Conservation (phyloP, 2,329 filamentous ascomycete species). For the Penicillium olsonii region DNA sequence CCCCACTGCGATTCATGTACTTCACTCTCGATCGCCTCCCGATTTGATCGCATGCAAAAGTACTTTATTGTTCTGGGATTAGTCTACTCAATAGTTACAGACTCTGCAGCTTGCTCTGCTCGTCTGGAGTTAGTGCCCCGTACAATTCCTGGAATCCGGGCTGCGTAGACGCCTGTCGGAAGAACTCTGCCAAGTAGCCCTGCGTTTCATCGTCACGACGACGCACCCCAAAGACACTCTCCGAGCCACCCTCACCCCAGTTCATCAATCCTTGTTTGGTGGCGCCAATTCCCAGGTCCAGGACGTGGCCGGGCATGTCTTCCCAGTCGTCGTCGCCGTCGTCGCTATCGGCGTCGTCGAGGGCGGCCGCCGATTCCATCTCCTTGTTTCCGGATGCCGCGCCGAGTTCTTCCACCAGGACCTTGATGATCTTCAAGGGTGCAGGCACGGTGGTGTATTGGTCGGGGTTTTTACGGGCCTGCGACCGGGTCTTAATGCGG, state of each 20-base stretch:
- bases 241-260: constrained; percentile 58
- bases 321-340: constrained; percentile 86
- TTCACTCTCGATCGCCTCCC: background rate
- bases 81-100: constrained; percentile 20
- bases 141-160: constrained; percentile 59
- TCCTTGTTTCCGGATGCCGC: constrained; percentile 67
- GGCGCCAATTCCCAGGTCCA: constrained; percentile 72
- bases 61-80: no score
- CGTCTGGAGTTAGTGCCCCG: constrained; percentile 53
- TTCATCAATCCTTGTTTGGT: constrained; percentile 80
- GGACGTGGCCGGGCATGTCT: constrained; percentile 72
- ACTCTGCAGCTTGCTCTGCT: constrained; percentile 46
- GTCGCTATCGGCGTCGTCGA: constrained; percentile 62
- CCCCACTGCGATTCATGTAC: constrained; percentile 2
- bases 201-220: constrained; percentile 89
- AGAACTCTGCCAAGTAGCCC: constrained; percentile 79
- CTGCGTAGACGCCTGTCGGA: constrained; percentile 59
- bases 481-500: constrained; percentile 89
- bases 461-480: constrained; percentile 84
- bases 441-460: constrained; percentile 85
- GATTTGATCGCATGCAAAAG: background rate
- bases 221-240: constrained; percentile 53
- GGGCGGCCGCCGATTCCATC: constrained; percentile 58
- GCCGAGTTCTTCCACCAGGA: constrained; percentile 86
- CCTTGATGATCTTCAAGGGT: constrained; percentile 92